These are phyloP conservation scores for Smittium culicis DNA, from an alignment of 371 early-diverging fungal genomes.

Conservation along the genomic window DNA sequence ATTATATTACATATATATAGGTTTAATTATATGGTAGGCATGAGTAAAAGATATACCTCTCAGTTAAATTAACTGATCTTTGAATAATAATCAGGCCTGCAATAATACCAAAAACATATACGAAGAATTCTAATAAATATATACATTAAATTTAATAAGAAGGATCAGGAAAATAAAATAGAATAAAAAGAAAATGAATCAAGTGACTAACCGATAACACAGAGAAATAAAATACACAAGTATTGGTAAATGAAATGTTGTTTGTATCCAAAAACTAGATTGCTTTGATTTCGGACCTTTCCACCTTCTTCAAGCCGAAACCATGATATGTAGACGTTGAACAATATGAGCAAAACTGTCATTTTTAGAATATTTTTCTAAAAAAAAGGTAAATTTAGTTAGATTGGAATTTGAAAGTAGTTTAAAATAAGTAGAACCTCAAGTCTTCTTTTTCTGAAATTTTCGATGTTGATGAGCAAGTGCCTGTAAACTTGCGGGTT, in stretches of 20 bases:
- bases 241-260: conserved; percentile 44
- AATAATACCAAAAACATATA: conserved; percentile 16
- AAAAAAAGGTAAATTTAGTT: conserved; percentile 14
- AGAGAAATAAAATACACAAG: conserved; percentile 56
- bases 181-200: too few species aligned
- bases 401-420: too few species aligned
- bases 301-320: conserved; percentile 61
- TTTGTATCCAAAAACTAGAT: conserved; percentile 37
- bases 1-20: not conserved
- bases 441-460: conserved; percentile 14
- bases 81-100: conserved; percentile 24
- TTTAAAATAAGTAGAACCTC: not conserved
- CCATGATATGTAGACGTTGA: conserved; percentile 92
- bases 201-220: conserved; percentile 51
- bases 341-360: conserved; percentile 62
- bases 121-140: conserved; percentile 10
- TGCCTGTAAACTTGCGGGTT: conserved; percentile 86
- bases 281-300: conserved; percentile 41
- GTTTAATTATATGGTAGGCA: too few species aligned
- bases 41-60: too few species aligned
- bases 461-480: conserved; percentile 59
- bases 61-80: conserved; percentile 15
- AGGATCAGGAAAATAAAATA: not conserved
- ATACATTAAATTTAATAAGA: not conserved
- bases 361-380: conserved; percentile 51